Base-by-base conservation (phyloP, 1,139 yeast genomes). In the Pneumocystis oryctolagi region DNA sequence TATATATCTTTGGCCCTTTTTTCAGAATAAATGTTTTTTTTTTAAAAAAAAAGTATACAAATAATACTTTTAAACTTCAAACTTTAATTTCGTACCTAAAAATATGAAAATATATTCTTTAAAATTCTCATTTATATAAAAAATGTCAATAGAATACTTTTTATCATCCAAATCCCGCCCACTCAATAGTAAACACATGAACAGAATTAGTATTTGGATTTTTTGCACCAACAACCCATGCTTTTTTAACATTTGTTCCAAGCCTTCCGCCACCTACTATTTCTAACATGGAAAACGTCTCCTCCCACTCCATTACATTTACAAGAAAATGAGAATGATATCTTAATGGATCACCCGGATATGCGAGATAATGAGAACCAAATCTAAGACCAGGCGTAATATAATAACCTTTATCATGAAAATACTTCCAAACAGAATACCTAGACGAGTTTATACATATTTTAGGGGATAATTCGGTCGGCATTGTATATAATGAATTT, bases 331-430 rank as follows among this genome's bases (percentile, higher is more conserved):
- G 96, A 1, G 97, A 87, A 73, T 92, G 98, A 70, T 83, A 92
- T 61, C 95, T 74, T 64, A 92, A 75, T 1, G 97, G 96, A 71
- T 92, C 98, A 0, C 97, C 97, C 0, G 97, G 97, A 69, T 92
- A 92, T 1, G 92, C 89, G 62, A 92, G 81, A 70, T 83, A 89
- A 65, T 84, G 84, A 2, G 96, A 95, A 0, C 98, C 98, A 72
- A 90, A 92, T 65, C 96, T 79, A 58, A 89, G 76, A 0, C 97
- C 98, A 0, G 97, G 96, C 42, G 89, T 79, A 30, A 89, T 67
- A 68, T 71, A 86, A 71, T 79, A 84, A 0, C 80, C 82, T 25
- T 71, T 69, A 0, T 70, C 67, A 65, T 80, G 82, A 60, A 87
- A 72, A 62, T 76, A 72, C 58, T 74, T 73, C 68, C 74, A 82